Base-by-base conservation (phyloP, 371 early-diverging fungal genomes). In the Massospora cicadina region DNA sequence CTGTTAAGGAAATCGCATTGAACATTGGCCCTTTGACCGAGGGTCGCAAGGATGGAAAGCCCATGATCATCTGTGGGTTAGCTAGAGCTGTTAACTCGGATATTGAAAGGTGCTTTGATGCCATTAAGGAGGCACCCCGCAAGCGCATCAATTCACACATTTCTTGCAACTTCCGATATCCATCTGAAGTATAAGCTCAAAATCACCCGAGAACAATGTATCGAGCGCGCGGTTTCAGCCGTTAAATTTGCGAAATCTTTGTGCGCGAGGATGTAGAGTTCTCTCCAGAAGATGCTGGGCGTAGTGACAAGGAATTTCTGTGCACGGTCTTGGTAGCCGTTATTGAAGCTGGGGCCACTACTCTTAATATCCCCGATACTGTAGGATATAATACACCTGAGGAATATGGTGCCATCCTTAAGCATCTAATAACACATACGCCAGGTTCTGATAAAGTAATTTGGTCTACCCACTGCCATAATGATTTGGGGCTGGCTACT, bases 381-480 rank as follows among this genome's bases (percentile, higher is more conserved):
- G 95, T 95, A 3, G 94, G 97, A 0, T 93, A 93, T 77, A 91
- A 87, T 70, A 84, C 80, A 33, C 97, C 97, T 3, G 82, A 86
- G 60, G 89, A 93, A 72, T 94, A 90, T 68, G 94, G 93, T 10
- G 74, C 72, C 3, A 75, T 91, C 70, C 89, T 96, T 70, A 78
- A 79, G 67, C 82, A 91, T 72, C 73, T 94, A 68, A 77, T 85
- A 3, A 73, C 77, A 55, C 79, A 93, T 71, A 90, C 91, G 12
- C 74, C 72, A 43, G 91, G 90, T 33, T 77, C 81, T 2, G 82
- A 88, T 60, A 82, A 76, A 63, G 83, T 82, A 64, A 76, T 80
- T 33, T 94, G 88, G 84, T 93, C 93, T 21, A 90, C 91, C 3
- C 97, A 96, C 69, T 96, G 97, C 73, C 97, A 96, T 77, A 88